A percentile compares a stretch with the other conserved stretches of the same genome.
Evolutionary conservation across 2,329 filamentous ascomycete genomes (phyloP).

Genomic region (Penicillium sp.): DNA sequence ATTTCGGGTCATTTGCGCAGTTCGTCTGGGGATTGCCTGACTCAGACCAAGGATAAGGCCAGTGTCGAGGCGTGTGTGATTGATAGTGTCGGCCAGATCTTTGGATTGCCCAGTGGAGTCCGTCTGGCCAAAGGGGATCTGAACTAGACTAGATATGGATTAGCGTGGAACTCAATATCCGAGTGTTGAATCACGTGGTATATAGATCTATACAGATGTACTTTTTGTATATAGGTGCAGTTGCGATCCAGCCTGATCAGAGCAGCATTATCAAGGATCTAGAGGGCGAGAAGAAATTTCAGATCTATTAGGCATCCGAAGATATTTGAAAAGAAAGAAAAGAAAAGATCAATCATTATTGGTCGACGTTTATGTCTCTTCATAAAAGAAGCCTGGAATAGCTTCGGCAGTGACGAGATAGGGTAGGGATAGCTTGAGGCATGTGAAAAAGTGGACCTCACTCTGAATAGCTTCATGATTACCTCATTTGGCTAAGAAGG

Average conservation of each 20-base stretch:
- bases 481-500: too few relatives aligned
- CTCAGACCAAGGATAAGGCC: slow-evolving; percentile 29
- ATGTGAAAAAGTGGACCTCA: too few relatives aligned
- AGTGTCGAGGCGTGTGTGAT: slow-evolving; percentile 36
- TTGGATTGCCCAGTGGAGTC: slow-evolving; percentile 47
- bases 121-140: slow-evolving; percentile 2
- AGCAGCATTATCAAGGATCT: background rate
- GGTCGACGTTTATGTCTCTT: too few relatives aligned
- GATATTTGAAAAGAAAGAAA: too few relatives aligned
- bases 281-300: background rate
- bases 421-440: too few relatives aligned
- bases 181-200: background rate
- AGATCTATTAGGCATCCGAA: background rate
- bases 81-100: slow-evolving; percentile 46
- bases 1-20: slow-evolving; percentile 47
- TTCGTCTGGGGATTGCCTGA: slow-evolving; percentile 38
- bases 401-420: too few relatives aligned
- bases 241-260: background rate
- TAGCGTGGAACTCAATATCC: background rate
- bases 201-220: background rate
- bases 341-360: too few relatives aligned
- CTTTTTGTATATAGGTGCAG: background rate
- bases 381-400: too few relatives aligned
- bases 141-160: background rate
- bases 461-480: too few relatives aligned